These are phyloP conservation scores for Leccinellum rugosiceps DNA, from an alignment of 768 basidiomycete species.

Conservation along the genomic window DNA sequence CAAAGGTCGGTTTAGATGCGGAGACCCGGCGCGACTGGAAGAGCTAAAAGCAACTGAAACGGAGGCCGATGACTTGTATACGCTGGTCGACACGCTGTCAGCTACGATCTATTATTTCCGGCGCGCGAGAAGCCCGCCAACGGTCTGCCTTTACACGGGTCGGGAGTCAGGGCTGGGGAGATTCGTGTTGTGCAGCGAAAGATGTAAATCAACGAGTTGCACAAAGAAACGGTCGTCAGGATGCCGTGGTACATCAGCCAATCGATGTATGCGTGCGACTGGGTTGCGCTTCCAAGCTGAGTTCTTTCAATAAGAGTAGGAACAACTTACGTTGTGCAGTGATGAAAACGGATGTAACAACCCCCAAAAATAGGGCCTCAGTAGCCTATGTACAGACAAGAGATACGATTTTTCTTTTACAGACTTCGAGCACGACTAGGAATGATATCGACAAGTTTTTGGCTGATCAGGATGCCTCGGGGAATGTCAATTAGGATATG, in stretches of 20 bases:
- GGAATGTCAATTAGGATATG: no score
- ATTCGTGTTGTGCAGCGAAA: constrained; percentile 22
- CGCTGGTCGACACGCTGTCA: constrained; percentile 24
- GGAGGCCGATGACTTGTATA: constrained; percentile 14
- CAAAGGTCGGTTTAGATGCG: constrained; percentile 12
- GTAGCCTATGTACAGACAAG: no score
- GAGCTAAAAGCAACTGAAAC: not conserved
- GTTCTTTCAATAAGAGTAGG: no score
- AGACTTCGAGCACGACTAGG: no score
- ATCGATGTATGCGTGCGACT: constrained; percentile 21
- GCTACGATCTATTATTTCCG: constrained; percentile 26
- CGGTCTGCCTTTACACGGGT: constrained; percentile 22
- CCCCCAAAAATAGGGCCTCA: no score
- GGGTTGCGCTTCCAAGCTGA: constrained; percentile 19
- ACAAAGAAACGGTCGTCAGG: constrained; percentile 25
- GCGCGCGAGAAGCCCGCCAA: constrained; percentile 19
- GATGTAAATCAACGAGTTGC: constrained; percentile 18
- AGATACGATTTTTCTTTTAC: no score
- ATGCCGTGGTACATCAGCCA: constrained; percentile 21
- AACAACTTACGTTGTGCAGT: no score
- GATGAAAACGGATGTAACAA: no score
- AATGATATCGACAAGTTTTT: no score
- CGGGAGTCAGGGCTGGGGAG: constrained; percentile 20
- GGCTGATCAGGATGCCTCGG: no score
- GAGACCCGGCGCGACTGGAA: constrained; percentile 10